phyloP scores from a whole-genome alignment of 129 eudicot genomes.

The Flaveria linearis region DNA sequence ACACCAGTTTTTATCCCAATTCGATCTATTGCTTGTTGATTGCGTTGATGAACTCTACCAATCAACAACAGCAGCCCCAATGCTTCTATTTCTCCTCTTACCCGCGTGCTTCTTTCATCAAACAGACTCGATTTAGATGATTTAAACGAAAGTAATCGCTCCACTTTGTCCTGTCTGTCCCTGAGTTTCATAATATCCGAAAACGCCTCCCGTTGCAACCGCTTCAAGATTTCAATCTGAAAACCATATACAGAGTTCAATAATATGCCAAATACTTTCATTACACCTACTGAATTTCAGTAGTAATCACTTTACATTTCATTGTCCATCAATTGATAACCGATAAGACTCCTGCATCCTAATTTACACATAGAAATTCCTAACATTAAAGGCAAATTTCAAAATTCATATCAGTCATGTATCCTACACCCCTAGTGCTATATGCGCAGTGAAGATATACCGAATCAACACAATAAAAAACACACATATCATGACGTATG shows the following conservation, averaged over 20 bases:
- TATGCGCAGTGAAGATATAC: neutral
- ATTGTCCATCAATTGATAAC: neutral
- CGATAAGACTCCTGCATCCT: neutral
- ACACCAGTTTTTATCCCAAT: conserved; percentile 68
- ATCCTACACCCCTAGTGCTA: no score
- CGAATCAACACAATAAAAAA: neutral
- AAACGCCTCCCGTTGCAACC: conserved; percentile 95
- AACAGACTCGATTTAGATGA: conserved; percentile 63
- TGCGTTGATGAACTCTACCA: conserved; percentile 49
- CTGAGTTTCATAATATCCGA: conserved; percentile 94
- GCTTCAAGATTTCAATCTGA: conserved; percentile 87
- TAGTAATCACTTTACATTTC: neutral
- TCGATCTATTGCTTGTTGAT: conserved; percentile 50
- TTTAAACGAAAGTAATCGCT: conserved; percentile 61
- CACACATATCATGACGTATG: neutral
- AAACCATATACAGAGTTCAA: no score
- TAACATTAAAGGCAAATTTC: neutral
- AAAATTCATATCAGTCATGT: conserved; percentile 34
- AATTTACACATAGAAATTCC: neutral
- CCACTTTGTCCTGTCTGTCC: conserved; percentile 96
- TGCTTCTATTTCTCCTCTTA: conserved; percentile 70
- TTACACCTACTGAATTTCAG: no score
- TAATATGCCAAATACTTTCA: no score
- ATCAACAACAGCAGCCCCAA: conserved; percentile 54
- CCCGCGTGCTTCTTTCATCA: conserved; percentile 58